Conservation (phyloP, 2,329 filamentous ascomycete genomes). For the Xylariaceae sp. region DNA sequence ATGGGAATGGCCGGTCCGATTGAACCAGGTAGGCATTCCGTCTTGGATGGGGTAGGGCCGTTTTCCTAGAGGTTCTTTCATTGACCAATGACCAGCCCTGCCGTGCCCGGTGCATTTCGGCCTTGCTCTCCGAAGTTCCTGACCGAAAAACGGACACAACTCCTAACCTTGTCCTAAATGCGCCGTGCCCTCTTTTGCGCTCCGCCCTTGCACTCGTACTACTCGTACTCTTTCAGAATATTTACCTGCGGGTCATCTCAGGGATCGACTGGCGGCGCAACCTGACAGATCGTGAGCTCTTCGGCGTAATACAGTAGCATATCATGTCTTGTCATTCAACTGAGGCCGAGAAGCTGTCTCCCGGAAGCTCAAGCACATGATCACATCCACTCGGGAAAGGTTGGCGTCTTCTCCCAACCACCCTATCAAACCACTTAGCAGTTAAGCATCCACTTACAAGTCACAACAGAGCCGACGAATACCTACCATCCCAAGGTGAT, state of each 20-base stretch:
- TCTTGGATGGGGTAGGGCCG: slow-evolving; percentile 28
- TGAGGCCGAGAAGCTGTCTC: not conserved
- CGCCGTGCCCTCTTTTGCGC: not conserved
- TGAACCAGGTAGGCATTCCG: slow-evolving; percentile 7
- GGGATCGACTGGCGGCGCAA: not conserved
- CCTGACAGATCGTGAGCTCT: not conserved
- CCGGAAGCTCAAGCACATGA: no score
- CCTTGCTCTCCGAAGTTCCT: slow-evolving; percentile 21
- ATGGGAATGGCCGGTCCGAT: slow-evolving; percentile 7
- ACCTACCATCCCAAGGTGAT: not conserved
- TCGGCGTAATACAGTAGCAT: not conserved
- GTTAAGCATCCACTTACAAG: not conserved
- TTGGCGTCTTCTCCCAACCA: no score
- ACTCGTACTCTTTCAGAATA: not conserved
- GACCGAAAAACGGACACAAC: slow-evolving; percentile 8
- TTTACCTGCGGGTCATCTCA: not conserved
- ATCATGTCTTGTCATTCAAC: not conserved
- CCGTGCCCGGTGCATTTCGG: slow-evolving; percentile 28
- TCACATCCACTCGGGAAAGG: no score
- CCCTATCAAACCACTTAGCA: not conserved
- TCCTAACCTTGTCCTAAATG: not conserved
- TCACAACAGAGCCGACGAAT: not conserved
- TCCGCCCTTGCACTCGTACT: not conserved
- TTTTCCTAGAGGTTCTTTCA: slow-evolving; percentile 24
- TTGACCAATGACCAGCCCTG: slow-evolving; percentile 32